Base-by-base conservation (phyloP, 371 early-diverging fungal species). In the Lichtheimia corymbifera region DNA sequence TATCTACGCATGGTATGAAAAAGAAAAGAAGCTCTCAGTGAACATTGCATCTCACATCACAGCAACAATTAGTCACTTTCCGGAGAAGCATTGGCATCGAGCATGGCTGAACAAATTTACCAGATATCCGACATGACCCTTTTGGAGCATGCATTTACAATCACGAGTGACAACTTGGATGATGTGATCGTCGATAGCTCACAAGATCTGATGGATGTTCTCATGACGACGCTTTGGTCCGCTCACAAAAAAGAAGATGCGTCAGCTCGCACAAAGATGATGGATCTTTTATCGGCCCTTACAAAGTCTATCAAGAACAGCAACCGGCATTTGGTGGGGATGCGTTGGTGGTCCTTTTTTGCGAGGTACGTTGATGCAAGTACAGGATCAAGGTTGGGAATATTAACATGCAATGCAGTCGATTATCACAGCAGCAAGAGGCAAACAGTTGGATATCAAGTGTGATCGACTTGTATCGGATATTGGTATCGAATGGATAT, bases 271-370 rank as follows among this genome's bases (percentile, higher is more conserved):
- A 63, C 68, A 25, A 73, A 73, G 50, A 49, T 73, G 52, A 52
- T 73, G 0, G 55, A 60, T 44, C 55, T 76, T 3, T 24, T 76
- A 35, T 59, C 68, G 4, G 65, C 62, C 9, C 60, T 73, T 28
- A 56, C 71, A 25, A 71, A 73, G 17, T 47, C 41, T 2, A 51
- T 62, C 12, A 71, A 67, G 25, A 64, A 22, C 47, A 47, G 61
- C 55, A 68, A 55, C 30, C 57, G 53, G 5, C 69, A 73, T 59
- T 18, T 71, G 0, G 52, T 73, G 25, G 77, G 73, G 1, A 73
- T 73, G 71, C 71, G 77, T 3, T 76, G 77, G 77, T 76, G 77
- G 77, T 61, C 58, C 28, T 66, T 69, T 45, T 62, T 76, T 50
- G 63, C 77, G n/a, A 55, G 59, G 76, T 76, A 76, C 7, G 30